Evolutionary conservation across 352 stramenopile species (phyloP).

Genomic region (Ophiocytium majus): DNA sequence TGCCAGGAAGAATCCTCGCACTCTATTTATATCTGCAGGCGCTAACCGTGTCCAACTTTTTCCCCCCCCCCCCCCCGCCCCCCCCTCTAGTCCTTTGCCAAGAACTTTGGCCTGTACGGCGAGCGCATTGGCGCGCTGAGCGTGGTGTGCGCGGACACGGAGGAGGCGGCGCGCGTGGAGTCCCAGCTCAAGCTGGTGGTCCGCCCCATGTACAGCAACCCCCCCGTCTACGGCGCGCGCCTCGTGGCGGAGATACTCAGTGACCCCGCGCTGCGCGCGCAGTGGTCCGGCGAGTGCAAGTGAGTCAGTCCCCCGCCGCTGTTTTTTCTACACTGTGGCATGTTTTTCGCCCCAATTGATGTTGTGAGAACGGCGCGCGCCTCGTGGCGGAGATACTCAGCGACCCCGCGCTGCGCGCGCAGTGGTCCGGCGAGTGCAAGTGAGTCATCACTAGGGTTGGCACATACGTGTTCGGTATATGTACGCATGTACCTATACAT

Average conservation of each 20-base stretch:
- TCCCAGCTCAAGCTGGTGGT: conserved; percentile 99
- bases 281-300: conserved; percentile 81
- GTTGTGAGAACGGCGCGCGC: conserved; percentile 94
- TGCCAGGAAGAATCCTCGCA: too few species aligned
- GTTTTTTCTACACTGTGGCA: too few species aligned
- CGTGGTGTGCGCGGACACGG: conserved; percentile 83
- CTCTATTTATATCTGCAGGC: too few species aligned
- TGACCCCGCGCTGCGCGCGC: conserved; percentile 32
- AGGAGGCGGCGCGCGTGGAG: conserved; percentile 89
- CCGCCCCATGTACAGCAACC: conserved; percentile 98
- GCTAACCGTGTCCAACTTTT: too few species aligned
- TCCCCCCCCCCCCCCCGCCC: too few species aligned
- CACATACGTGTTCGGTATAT: too few species aligned
- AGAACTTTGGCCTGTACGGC: conserved; percentile 99
- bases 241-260: conserved; percentile 75
- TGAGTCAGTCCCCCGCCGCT: too few species aligned
- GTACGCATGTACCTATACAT: too few species aligned
- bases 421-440: conserved; percentile 82
- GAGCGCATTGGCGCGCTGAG: conserved; percentile 94
- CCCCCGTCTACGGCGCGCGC: conserved; percentile 93
- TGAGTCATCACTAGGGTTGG: too few species aligned
- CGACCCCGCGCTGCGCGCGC: conserved; percentile 32
- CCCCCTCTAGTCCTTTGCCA: conserved; percentile 91
- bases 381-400: conserved; percentile 75
- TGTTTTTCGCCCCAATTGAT: too few species aligned